Evolutionary conservation across 2,329 filamentous ascomycete species (phyloP).

Genomic region (Biscogniauxia marginata): DNA sequence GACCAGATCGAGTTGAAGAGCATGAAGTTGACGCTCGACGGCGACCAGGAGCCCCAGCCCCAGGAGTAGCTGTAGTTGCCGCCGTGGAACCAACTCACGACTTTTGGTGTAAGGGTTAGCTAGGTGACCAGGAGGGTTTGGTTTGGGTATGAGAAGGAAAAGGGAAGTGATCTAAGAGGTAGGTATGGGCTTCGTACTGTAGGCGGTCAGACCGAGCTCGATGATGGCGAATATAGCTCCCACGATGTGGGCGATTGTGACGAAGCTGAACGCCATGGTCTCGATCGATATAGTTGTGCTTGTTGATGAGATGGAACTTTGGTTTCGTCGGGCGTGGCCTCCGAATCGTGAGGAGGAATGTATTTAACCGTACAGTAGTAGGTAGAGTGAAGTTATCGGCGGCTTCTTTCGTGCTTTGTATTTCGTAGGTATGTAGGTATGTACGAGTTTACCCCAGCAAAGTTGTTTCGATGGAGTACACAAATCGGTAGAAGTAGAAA

Average conservation of each 20-base stretch:
- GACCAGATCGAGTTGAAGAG: conserved; percentile 80
- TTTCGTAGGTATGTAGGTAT: no score
- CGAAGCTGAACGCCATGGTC: conserved; percentile 52
- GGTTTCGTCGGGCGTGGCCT: no score
- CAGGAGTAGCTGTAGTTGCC: conserved; percentile 24
- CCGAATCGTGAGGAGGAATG: no score
- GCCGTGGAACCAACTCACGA: conserved; percentile 48
- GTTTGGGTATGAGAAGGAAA: not conserved
- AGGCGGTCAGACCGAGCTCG: conserved; percentile 71
- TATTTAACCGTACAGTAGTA: no score
- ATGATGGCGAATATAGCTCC: conserved; percentile 70
- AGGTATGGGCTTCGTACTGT: conserved; percentile 65
- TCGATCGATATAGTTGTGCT: not conserved
- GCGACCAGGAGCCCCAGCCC: conserved; percentile 29
- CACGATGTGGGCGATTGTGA: conserved; percentile 62
- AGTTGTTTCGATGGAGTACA: no score
- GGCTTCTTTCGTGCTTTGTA: no score
- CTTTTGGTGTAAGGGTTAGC: conserved; percentile 36
- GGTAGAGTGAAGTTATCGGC: no score
- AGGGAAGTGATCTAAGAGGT: not conserved
- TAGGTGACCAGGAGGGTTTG: conserved; percentile 1
- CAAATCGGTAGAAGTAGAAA: no score
- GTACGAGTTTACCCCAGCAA: no score
- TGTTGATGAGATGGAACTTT: not conserved
- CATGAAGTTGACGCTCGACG: conserved; percentile 69